Evolutionary conservation across 2,329 filamentous ascomycete genomes (phyloP), one percentile per base, ranked within the genome.

Genomic region (Sporothrix globosa): DNA sequence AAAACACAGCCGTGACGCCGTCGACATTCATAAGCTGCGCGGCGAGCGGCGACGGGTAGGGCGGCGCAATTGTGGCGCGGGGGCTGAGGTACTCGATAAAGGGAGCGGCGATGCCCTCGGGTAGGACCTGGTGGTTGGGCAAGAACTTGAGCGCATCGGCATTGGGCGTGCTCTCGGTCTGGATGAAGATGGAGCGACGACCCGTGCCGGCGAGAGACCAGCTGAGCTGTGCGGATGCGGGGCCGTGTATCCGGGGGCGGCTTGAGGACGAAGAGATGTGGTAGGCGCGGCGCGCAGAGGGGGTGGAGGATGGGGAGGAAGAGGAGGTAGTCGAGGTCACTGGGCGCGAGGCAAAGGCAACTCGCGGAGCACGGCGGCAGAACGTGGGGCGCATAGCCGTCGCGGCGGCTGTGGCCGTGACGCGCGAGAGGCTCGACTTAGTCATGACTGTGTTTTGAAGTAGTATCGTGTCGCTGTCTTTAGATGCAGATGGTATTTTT

Each of bases 111-210:
- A 97, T 84, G 68, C 83, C 84, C 74, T 91, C 85, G 27, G 96
- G 95, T 1, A 99, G 87, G 67, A 99, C 89, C 52, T 87, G 88
- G 80, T 93, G 90, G 81, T 97, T 97, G 1, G 96, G 96, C 52
- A 96, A 87, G 82, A 99, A 99, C 83, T 99, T 99, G 77, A 98
- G 86, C 46, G 93, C 94, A 83, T 98, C 93, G n/a, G 89, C 85
- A 81, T 99, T 99, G 34, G 96, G 96, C 1, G 96, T 99, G 74
- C 87, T 88, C 78, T 98, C 95, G 5, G 95, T 98, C 82, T 99
- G 96, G 78, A 99, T 99, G 84, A 98, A 99, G 80, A 99, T 97
- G 30, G 89, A 93, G 74, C 95, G 90, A 72, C 79, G 79, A 66
- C 82, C 82, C 69, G 77, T 77, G 41, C 79, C 74, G 68, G 56